Conservation (phyloP, 805 yeast species). For the Starmerella asiatica region DNA sequence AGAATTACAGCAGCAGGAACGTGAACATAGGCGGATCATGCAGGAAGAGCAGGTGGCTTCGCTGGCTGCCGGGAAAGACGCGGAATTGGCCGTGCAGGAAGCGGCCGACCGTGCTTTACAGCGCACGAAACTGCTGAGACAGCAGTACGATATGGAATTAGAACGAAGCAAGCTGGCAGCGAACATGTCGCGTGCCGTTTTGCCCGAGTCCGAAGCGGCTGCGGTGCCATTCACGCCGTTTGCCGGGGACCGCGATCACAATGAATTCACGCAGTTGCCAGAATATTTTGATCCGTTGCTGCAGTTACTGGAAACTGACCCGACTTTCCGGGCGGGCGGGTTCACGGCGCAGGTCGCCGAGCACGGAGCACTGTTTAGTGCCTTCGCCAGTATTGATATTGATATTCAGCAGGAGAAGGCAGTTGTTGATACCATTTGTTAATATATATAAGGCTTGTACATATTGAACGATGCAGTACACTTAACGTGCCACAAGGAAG, state of each 20-base stretch:
- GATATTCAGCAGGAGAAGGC: conserved; percentile 54
- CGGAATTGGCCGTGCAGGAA: conserved; percentile 38
- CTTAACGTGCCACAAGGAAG: too few relatives aligned
- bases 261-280: conserved; percentile 37
- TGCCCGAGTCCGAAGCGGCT: conserved; percentile 12
- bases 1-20: conserved; percentile 47
- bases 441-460: too few relatives aligned
- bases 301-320: conserved; percentile 34
- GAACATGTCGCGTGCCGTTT: conserved; percentile 18
- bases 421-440: too few relatives aligned
- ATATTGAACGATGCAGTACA: too few relatives aligned
- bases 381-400: conserved; percentile 82
- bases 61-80: conserved; percentile 34
- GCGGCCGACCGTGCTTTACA: conserved; percentile 43
- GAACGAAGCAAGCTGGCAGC: conserved; percentile 22
- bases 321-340: conserved; percentile 73
- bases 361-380: conserved; percentile 68
- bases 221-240: conserved; percentile 80
- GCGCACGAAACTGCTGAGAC: conserved; percentile 51
- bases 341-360: conserved; percentile 59
- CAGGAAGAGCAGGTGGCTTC: conserved; percentile 44
- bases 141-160: conserved; percentile 37
- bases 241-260: conserved; percentile 66
- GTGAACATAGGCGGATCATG: conserved; percentile 31
- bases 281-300: conserved; percentile 53